These are phyloP conservation scores for Bondarzewia mesenterica DNA, from an alignment of 1,284 basidiomycete species.

Conservation along the genomic window DNA sequence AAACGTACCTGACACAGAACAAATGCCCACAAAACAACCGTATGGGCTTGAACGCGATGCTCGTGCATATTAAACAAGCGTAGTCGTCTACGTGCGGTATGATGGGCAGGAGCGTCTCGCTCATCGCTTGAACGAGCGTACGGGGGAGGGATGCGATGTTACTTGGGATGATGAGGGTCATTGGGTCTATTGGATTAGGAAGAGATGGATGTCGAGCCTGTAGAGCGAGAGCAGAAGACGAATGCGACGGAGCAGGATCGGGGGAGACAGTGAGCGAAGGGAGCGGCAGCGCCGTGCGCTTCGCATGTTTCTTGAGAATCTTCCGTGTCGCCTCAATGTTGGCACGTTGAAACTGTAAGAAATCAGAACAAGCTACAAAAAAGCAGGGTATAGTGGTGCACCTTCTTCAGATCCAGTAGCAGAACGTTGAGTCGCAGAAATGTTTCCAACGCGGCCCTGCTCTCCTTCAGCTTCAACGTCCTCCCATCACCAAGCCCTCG, in stretches of 20 bases:
- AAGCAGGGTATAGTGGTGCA: conserved; percentile 20
- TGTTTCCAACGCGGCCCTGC: conserved; percentile 60
- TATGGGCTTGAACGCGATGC: conserved; percentile 85
- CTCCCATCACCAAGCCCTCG: conserved; percentile 49
- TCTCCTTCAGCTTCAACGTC: conserved; percentile 57
- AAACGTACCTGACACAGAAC: conserved; percentile 73
- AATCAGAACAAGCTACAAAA: neutral
- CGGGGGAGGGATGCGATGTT: conserved; percentile 56
- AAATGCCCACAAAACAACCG: conserved; percentile 79
- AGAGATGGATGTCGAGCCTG: neutral
- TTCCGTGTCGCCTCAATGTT: conserved; percentile 87
- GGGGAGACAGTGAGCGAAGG: conserved; percentile 21
- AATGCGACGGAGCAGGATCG: neutral
- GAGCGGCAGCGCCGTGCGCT: conserved; percentile 67
- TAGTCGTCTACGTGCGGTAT: conserved; percentile 81
- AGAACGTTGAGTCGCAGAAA: conserved; percentile 81
- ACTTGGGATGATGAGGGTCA: conserved; percentile 16
- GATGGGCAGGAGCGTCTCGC: conserved; percentile 78
- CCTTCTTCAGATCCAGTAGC: conserved; percentile 83
- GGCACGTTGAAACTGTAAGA: conserved; percentile 54
- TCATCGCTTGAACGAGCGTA: conserved; percentile 79
- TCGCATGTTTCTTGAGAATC: conserved; percentile 93
- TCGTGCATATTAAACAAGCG: conserved; percentile 70
- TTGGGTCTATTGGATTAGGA: conserved; percentile 2
- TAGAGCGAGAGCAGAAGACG: conserved; percentile 10